These are phyloP conservation scores for Chaetomium sp. DNA, from an alignment of 2,329 filamentous ascomycete genomes.

Conservation along the genomic window DNA sequence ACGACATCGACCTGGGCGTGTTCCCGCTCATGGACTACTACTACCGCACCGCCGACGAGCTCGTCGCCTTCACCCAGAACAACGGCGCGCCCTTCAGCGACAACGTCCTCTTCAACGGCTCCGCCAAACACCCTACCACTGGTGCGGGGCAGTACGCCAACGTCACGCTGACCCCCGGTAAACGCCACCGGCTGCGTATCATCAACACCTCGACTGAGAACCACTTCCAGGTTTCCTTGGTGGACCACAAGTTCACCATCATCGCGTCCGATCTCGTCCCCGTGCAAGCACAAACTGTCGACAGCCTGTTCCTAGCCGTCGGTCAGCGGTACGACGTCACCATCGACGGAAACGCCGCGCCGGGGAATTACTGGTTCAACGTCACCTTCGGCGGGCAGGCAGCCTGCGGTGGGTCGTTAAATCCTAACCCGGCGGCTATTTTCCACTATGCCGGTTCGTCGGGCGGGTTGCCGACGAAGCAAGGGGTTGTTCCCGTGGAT, in stretches of 20 bases:
- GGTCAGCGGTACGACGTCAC: constrained; percentile 40
- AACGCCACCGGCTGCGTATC: constrained; percentile 43
- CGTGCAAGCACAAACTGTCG: constrained; percentile 42
- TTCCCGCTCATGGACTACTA: constrained; percentile 48
- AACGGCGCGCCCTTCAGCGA: constrained; percentile 30
- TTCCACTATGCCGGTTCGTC: constrained; percentile 25
- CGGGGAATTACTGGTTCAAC: constrained; percentile 38
- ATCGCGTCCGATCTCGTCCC: constrained; percentile 48
- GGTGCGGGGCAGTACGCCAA: constrained; percentile 28
- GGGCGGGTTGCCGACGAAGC: constrained; percentile 21
- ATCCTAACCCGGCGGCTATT: constrained; percentile 27
- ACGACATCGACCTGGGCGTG: constrained; percentile 46
- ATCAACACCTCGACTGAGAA: constrained; percentile 48
- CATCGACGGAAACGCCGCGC: constrained; percentile 34
- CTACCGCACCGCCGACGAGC: constrained; percentile 29
- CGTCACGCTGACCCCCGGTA: constrained; percentile 36
- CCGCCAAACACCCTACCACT: constrained; percentile 27
- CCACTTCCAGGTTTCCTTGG: constrained; percentile 44
- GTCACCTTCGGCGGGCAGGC: constrained; percentile 27
- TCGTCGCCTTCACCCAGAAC: constrained; percentile 22
- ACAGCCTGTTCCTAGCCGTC: constrained; percentile 45
- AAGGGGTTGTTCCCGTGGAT: constrained; percentile 18
- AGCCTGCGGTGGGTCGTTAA: constrained; percentile 24
- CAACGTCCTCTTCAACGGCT: constrained; percentile 43
- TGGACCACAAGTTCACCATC: constrained; percentile 43